Base-by-base conservation (phyloP, 1,284 basidiomycete genomes). In the Lignosus rhinocerotis region DNA sequence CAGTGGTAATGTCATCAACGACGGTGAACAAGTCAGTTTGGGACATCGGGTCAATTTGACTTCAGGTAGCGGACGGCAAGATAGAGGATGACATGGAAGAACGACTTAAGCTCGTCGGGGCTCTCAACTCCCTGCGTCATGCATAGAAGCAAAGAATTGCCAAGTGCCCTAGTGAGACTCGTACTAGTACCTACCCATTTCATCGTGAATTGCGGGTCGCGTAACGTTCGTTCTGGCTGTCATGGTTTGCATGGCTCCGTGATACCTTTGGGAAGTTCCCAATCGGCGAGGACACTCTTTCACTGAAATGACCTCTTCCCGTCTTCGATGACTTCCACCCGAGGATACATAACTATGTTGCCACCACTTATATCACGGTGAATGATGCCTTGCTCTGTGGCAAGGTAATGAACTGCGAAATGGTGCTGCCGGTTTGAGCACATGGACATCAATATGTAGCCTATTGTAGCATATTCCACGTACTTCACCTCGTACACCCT, bases 101-200 rank as follows among this genome's bases (percentile, higher is more conserved):
- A 60, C 11, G 59, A 56, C 25, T 56, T 55, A 6, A 60, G 51
- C 16, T 60, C 59, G 44, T 60, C 59, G 8, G 33, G n/a, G 8
- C 45, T 38, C 17, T 49, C 33, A 4, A 51, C 32, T 3, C 19
- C 31, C 3, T 47, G 33, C 1, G 38, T 6, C 3, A 32, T 6
- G 25, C 25, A 25, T 14, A 32, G 17, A n/a, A 58, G 33, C 1
- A 58, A 6, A 7, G 45, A 43, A 58, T 31, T 58, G 51, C 33
- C 19, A 48, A 2, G 51, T 58, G n/a, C 51, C 56, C 56, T 58
- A 17, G 2, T 8, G 6, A 25, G 30, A 12, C 6, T 3, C 6
- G 14, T 14, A 30, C 6, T 11, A 10, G 36, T 55, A 16, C 30
- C 17, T 11, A 5, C 6, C 25, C 11, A 44, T 34, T 9, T 31